phyloP scores from a whole-genome alignment of 257 asterid species.

The Prunella vulgaris region DNA sequence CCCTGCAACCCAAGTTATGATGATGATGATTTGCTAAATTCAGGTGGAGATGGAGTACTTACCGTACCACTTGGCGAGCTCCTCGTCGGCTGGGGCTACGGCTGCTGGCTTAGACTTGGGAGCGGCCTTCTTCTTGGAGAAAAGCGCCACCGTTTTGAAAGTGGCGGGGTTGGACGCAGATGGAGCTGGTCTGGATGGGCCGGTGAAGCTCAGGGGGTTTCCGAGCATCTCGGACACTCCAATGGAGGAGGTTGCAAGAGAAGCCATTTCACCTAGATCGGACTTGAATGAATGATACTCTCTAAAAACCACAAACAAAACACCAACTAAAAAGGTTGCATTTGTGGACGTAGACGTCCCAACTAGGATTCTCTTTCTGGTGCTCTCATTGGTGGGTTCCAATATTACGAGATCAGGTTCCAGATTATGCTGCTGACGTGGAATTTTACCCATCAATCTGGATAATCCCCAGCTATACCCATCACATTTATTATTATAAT shows the following conservation, averaged over 20 bases:
- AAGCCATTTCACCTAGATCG: slow-evolving; percentile 39
- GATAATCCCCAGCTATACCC: slow-evolving; percentile 18
- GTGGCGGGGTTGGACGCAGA: slow-evolving; percentile 49
- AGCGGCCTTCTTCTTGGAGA: slow-evolving; percentile 65
- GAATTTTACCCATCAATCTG: slow-evolving; percentile 28
- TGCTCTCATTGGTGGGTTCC: slow-evolving; percentile 37
- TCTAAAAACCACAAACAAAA: neutral
- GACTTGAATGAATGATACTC: no score
- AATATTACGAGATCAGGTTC: slow-evolving; percentile 40
- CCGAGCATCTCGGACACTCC: slow-evolving; percentile 79
- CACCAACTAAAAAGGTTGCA: slow-evolving; percentile 37
- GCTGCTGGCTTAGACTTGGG: slow-evolving; percentile 56
- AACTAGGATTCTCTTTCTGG: slow-evolving; percentile 26
- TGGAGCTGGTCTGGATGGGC: slow-evolving; percentile 51
- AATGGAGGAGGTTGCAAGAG: slow-evolving; percentile 60
- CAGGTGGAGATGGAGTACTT: no score
- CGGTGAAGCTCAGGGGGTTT: slow-evolving; percentile 49
- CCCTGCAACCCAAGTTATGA: slow-evolving; percentile 37
- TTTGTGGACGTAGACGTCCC: slow-evolving; percentile 70
- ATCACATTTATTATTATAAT: no score
- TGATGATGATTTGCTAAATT: no score
- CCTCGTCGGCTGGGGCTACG: slow-evolving; percentile 54
- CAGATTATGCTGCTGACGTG: slow-evolving; percentile 44
- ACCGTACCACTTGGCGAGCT: slow-evolving; percentile 99
- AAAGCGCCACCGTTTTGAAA: slow-evolving; percentile 76